phyloP scores from a whole-genome alignment of 768 basidiomycete species.

The Coprinopsis marcescibilis region DNA sequence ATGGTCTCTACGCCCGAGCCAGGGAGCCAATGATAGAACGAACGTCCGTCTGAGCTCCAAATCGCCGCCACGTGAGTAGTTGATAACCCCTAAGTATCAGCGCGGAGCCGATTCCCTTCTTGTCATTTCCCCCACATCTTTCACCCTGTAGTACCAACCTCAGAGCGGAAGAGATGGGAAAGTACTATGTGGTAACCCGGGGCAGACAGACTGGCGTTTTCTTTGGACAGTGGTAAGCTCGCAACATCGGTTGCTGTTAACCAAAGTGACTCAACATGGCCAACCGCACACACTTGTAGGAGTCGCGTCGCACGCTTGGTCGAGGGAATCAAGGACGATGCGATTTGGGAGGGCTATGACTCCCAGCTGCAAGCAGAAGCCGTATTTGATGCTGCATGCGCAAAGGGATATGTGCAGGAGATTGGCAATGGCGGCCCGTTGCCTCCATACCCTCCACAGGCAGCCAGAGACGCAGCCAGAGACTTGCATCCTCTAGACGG shows the following conservation, averaged over 20 bases:
- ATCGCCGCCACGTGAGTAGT: conserved; percentile 1
- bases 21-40: neutral
- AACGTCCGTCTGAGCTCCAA: conserved; percentile 8
- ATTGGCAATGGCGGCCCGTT: neutral
- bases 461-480: neutral
- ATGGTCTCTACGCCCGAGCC: neutral
- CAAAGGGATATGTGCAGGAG: neutral
- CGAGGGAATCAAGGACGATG: too few species aligned
- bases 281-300: too few species aligned
- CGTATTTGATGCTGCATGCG: neutral
- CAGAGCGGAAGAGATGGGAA: conserved; percentile 18
- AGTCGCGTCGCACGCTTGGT: too few species aligned
- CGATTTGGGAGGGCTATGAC: too few species aligned
- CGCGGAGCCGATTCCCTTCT: conserved; percentile 5
- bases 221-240: too few species aligned
- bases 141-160: neutral
- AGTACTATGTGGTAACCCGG: conserved; percentile 38
- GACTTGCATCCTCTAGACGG: neutral
- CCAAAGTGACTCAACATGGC: neutral
- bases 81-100: neutral
- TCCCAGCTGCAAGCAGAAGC: neutral
- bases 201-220: conserved; percentile 36
- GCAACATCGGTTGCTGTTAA: conserved; percentile 30
- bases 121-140: conserved; percentile 10
- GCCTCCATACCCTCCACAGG: neutral